A percentile compares a stretch with the other conserved stretches of the same genome.
Conservation (phyloP, 2,329 filamentous ascomycete genomes). For the Akanthomyces muscarius region DNA sequence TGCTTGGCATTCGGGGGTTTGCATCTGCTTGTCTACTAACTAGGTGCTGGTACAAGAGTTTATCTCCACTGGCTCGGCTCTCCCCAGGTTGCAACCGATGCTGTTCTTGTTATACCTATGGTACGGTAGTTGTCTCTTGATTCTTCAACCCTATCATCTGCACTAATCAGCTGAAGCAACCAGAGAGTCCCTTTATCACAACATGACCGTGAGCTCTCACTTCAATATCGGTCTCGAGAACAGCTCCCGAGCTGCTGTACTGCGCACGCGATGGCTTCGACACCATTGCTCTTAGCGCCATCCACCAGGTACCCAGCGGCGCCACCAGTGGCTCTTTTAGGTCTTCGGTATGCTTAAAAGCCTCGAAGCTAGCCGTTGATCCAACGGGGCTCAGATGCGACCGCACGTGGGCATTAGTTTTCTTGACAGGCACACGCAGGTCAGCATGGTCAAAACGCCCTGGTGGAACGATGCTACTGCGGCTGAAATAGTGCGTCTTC, state of each 20-base stretch:
- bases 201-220: background rate
- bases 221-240: too few species aligned
- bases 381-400: conserved; percentile 1
- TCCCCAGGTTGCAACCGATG: background rate
- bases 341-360: conserved; percentile 10
- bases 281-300: background rate
- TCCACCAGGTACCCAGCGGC: conserved; percentile 6
- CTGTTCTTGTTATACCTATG: background rate
- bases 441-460: background rate
- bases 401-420: conserved; percentile 6
- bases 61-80: background rate
- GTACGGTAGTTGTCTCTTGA: background rate
- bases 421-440: background rate
- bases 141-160: background rate
- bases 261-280: background rate
- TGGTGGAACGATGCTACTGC: conserved; percentile 1
- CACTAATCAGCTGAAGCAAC: background rate
- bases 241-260: too few species aligned
- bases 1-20: conserved; percentile 2
- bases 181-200: too few species aligned
- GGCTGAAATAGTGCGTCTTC: conserved; percentile 11
- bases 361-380: conserved; percentile 1
- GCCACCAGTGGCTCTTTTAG: conserved; percentile 5
- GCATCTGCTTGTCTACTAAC: background rate
- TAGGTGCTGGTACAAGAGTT: too few species aligned